Base-by-base conservation (phyloP, 441 rosid genomes). In the Geranium incanum region DNA sequence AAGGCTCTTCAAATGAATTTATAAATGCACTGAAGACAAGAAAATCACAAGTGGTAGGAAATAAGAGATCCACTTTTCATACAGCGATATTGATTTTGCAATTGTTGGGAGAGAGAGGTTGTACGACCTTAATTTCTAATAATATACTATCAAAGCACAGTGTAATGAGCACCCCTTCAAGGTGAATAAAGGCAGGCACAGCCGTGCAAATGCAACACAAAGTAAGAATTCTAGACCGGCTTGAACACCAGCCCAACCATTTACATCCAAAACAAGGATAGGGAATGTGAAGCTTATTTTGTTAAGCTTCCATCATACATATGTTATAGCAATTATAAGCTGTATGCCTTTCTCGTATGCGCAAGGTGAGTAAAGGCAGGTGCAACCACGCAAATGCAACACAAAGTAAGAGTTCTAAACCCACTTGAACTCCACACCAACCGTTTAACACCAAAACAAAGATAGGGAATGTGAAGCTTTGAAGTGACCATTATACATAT, bases 291-390 rank as follows among this genome's bases (percentile, higher is more conserved):
- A 50, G 13, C 59, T 50, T 50, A 28, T 28, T 28, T 28, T 28
- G 33, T 28, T 28, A 28, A 28, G 33, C 33, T 28, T 28, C 59
- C 16, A 50, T 50, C 5, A 13, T 50, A 3, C 15, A 50, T 3
- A n/a, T 12, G 13, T 50, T 50, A 48, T 48, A 48, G 33, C 33
- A 28, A 28, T 28, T 28, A 28, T 28, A 28, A 48, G 12, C 57
- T 11, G 57, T 48, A 48, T 11, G 57, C 57, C 12, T 11, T 48
- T 48, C 57, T 48, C 4, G 70, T 38, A 66, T 50, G 78, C 89
- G 33, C 33, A 28, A 28, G 33, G 33, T 28, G 33, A 28, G 33
- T 28, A 28, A 28, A 28, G 33, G 59, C 6, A 50, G 59, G 59
- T 50, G 59, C 59, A 50, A n/a, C 59, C 33, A 28, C 3, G 33